A percentile compares a stretch with the other conserved stretches of the same genome.
These are phyloP conservation scores for Ophiosphaerella korrae DNA, from an alignment of 2,329 filamentous ascomycete species.

Conservation along the genomic window DNA sequence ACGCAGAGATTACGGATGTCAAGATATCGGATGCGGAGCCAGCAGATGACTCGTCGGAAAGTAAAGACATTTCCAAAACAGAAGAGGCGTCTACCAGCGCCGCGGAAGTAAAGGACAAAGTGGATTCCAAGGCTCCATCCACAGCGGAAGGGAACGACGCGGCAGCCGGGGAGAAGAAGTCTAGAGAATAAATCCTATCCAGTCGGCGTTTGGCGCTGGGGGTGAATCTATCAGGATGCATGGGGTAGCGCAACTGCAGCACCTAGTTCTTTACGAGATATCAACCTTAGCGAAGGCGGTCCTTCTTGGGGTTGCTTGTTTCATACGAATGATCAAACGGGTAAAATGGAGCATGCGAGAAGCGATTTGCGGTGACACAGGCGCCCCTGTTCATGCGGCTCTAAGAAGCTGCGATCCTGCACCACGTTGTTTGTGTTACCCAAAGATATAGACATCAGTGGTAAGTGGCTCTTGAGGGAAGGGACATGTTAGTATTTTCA, in stretches of 20 bases:
- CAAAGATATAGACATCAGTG: too few relatives aligned
- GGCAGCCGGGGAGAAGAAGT: slow-evolving; percentile 8
- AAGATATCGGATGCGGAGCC: slow-evolving; percentile 8
- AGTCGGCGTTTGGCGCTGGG: background rate
- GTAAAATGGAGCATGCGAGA: too few relatives aligned
- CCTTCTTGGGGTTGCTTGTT: slow-evolving; percentile 1
- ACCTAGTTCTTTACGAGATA: slow-evolving; percentile 1
- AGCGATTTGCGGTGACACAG: background rate
- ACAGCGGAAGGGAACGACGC: background rate
- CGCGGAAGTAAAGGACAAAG: slow-evolving; percentile 5
- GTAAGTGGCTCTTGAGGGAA: too few relatives aligned
- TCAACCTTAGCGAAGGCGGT: slow-evolving; percentile 2
- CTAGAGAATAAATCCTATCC: slow-evolving; percentile 2
- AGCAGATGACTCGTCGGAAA: background rate
- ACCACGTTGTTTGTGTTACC: background rate
- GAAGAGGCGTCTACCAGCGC: slow-evolving; percentile 1
- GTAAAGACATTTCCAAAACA: slow-evolving; percentile 1
- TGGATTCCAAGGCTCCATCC: slow-evolving; percentile 3
- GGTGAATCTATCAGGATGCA: background rate
- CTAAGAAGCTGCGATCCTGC: background rate
- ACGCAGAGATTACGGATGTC: slow-evolving; percentile 11
- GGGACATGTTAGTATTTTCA: too few relatives aligned
- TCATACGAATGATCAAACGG: background rate
- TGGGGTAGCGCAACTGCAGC: background rate
- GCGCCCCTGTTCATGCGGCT: slow-evolving; percentile 1